These are phyloP conservation scores for Durio zibethinus DNA, from an alignment of 345 rosid species.

Conservation along the genomic window DNA sequence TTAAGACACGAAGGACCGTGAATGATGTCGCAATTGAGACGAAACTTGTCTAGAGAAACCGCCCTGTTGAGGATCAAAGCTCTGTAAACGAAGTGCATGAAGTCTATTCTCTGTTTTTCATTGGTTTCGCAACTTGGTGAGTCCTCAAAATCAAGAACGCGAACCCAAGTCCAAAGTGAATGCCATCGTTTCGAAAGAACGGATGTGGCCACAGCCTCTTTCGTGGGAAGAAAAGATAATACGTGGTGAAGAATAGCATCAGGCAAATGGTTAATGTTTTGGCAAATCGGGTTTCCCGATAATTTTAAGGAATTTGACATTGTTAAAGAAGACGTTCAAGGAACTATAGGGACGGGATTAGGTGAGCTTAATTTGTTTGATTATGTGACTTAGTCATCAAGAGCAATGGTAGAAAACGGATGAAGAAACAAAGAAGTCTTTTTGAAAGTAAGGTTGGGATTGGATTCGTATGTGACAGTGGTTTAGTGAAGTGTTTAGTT, in stretches of 20 bases:
- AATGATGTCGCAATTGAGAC: not conserved
- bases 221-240: not conserved
- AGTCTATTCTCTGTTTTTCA: not conserved
- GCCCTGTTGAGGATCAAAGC: not conserved
- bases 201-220: not conserved
- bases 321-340: not conserved
- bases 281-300: not conserved
- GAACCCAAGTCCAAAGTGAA: not conserved
- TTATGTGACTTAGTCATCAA: not conserved
- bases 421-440: too few species aligned
- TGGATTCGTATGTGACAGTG: too few species aligned
- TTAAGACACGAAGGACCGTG: not conserved
- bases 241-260: not conserved
- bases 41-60: not conserved
- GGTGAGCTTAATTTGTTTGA: too few species aligned
- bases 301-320: not conserved
- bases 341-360: too few species aligned
- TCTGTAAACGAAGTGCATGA: not conserved
- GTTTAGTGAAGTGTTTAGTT: too few species aligned
- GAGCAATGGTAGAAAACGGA: not conserved
- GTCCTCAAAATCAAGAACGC: not conserved
- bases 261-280: not conserved
- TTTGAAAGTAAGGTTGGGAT: too few species aligned
- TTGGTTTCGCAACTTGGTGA: not conserved
- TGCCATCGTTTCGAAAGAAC: not conserved